Conservation (phyloP, 139 green algal species). For the Ettlia oleoabundans region DNA sequence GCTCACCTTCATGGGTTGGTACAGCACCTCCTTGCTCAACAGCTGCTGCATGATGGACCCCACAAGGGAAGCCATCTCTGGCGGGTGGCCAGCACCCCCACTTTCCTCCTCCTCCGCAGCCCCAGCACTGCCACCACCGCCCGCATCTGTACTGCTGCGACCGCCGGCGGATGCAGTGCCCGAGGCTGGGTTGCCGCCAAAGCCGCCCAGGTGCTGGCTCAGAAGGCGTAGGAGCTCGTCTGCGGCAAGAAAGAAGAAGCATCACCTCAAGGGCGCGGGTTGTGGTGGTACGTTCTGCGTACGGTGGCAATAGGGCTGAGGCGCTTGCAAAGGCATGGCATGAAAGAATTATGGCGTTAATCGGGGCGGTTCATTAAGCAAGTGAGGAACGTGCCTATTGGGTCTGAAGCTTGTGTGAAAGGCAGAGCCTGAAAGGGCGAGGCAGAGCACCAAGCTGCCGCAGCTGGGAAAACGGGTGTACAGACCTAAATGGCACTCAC, state of each 20-base stretch:
- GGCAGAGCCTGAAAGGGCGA: too few relatives aligned
- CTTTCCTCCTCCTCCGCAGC: too few relatives aligned
- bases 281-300: not conserved
- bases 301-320: not conserved
- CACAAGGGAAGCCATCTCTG: conserved; percentile 67
- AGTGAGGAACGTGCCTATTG: too few relatives aligned
- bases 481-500: too few relatives aligned
- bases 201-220: not conserved
- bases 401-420: too few relatives aligned
- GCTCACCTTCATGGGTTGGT: conserved; percentile 79
- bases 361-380: too few relatives aligned
- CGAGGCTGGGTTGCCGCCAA: not conserved
- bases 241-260: not conserved
- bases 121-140: too few relatives aligned
- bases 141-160: too few relatives aligned
- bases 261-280: not conserved
- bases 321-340: too few relatives aligned
- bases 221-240: conserved; percentile 19
- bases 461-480: too few relatives aligned
- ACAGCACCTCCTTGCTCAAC: conserved; percentile 90
- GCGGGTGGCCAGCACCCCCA: conserved; percentile 8
- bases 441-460: too few relatives aligned
- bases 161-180: not conserved
- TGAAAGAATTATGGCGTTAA: too few relatives aligned
- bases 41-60: conserved; percentile 87